phyloP scores from a whole-genome alignment of 1,139 yeast genomes.

The Suhomyces coccinellae region DNA sequence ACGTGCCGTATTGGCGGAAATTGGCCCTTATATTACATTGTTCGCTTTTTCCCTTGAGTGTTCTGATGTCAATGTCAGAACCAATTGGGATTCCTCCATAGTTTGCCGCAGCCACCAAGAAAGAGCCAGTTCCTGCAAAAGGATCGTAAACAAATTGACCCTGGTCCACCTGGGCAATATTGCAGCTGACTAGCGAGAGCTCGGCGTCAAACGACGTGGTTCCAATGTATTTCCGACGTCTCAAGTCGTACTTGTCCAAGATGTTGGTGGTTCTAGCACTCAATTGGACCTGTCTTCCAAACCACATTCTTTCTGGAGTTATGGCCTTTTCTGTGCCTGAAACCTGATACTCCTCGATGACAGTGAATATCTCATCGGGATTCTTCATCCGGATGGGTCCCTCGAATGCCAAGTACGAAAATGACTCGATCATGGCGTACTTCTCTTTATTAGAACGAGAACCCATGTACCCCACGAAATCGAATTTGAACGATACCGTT shows the following conservation, averaged over 20 bases:
- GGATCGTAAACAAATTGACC: constrained; percentile 86
- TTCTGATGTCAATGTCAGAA: constrained; percentile 87
- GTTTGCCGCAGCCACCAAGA: constrained; percentile 83
- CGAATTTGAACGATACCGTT: constrained; percentile 70
- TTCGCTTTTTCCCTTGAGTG: constrained; percentile 70
- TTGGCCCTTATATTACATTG: constrained; percentile 56
- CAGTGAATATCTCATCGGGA: constrained; percentile 71
- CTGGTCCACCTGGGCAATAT: constrained; percentile 71
- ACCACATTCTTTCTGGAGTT: constrained; percentile 60
- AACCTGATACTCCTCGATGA: constrained; percentile 70
- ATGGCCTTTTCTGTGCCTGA: constrained; percentile 53
- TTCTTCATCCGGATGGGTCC: constrained; percentile 79
- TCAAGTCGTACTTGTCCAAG: constrained; percentile 77
- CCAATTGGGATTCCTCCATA: constrained; percentile 84
- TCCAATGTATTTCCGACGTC: constrained; percentile 84
- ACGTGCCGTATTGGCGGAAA: constrained; percentile 71
- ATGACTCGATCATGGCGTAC: constrained; percentile 66
- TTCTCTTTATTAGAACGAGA: constrained; percentile 56
- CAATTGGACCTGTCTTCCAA: constrained; percentile 70
- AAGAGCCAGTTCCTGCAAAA: constrained; percentile 96
- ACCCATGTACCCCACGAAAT: constrained; percentile 66
- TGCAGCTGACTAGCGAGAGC: constrained; percentile 77
- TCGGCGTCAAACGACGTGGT: constrained; percentile 97
- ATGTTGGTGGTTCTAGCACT: constrained; percentile 63
- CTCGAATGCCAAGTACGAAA: constrained; percentile 65